phyloP scores from a whole-genome alignment of 345 rosid species.

The Punica granatum region DNA sequence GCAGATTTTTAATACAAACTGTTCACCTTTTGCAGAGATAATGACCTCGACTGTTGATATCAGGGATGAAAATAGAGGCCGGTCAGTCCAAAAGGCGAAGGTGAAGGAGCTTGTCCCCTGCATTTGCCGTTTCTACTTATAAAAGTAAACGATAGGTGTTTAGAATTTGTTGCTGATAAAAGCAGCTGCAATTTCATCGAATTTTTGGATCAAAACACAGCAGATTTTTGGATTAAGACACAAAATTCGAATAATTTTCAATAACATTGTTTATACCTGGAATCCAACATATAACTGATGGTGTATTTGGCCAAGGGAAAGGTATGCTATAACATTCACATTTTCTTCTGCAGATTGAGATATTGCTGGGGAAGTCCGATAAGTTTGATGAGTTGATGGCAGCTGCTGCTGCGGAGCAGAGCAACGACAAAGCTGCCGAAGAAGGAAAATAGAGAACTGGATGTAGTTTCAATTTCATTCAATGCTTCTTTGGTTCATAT shows the following conservation, averaged over 20 bases:
- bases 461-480: background rate
- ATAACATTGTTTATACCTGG: too few species aligned
- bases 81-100: conserved; percentile 80
- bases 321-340: background rate
- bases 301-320: background rate
- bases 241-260: too few species aligned
- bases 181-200: background rate
- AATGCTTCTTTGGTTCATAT: background rate
- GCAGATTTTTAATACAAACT: conserved; percentile 3
- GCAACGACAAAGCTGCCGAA: conserved; percentile 14
- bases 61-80: conserved; percentile 71
- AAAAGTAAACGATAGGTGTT: background rate
- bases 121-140: background rate
- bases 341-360: conserved; percentile 48
- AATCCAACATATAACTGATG: background rate
- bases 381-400: conserved; percentile 90
- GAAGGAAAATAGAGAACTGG: conserved; percentile 1
- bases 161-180: background rate
- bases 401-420: conserved; percentile 59
- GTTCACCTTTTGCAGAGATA: conserved; percentile 36
- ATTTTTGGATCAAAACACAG: too few species aligned
- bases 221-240: too few species aligned
- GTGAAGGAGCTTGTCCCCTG: conserved; percentile 21
- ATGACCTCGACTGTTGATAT: conserved; percentile 72
- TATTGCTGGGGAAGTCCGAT: conserved; percentile 61